Evolutionary conservation across 108 stramenopile species (phyloP).

Genomic region (Nitzschia sp.): DNA sequence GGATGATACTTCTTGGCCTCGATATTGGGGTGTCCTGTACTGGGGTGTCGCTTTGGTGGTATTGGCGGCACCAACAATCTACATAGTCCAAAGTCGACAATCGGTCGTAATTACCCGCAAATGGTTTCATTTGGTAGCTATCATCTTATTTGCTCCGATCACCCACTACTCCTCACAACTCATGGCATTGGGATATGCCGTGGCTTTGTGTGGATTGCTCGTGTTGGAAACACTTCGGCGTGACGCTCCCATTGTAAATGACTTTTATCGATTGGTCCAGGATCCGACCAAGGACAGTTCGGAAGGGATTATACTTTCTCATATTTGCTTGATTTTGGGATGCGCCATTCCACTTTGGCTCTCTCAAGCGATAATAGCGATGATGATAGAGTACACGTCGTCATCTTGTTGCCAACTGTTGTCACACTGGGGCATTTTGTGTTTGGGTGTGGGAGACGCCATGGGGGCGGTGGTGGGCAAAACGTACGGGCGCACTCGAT

Average conservation of each 20-base stretch:
- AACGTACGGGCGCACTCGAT: constrained; percentile 31
- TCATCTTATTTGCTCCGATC: constrained; percentile 68
- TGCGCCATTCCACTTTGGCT: constrained; percentile 80
- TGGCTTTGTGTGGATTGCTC: constrained; percentile 60
- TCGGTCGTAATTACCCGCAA: constrained; percentile 62
- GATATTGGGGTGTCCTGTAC: constrained; percentile 27
- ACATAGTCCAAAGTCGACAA: not conserved
- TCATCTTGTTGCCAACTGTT: constrained; percentile 10
- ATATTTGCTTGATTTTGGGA: constrained; percentile 71
- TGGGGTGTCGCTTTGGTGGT: constrained; percentile 21
- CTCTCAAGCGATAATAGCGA: constrained; percentile 16
- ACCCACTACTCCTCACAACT: constrained; percentile 60
- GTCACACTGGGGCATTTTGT: constrained; percentile 60
- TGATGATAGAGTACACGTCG: constrained; percentile 1
- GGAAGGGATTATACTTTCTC: constrained; percentile 66
- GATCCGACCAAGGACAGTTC: constrained; percentile 51
- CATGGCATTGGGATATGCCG: constrained; percentile 74
- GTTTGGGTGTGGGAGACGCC: constrained; percentile 81
- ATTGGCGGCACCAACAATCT: constrained; percentile 8
- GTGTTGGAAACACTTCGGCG: constrained; percentile 64
- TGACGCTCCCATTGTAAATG: constrained; percentile 18
- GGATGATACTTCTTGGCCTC: not conserved
- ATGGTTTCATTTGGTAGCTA: constrained; percentile 81
- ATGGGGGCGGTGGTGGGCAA: constrained; percentile 68
- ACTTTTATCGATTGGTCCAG: constrained; percentile 38